These are phyloP conservation scores for Trichoderma guizhouense DNA, from an alignment of 2,329 filamentous ascomycete genomes.

Conservation along the genomic window DNA sequence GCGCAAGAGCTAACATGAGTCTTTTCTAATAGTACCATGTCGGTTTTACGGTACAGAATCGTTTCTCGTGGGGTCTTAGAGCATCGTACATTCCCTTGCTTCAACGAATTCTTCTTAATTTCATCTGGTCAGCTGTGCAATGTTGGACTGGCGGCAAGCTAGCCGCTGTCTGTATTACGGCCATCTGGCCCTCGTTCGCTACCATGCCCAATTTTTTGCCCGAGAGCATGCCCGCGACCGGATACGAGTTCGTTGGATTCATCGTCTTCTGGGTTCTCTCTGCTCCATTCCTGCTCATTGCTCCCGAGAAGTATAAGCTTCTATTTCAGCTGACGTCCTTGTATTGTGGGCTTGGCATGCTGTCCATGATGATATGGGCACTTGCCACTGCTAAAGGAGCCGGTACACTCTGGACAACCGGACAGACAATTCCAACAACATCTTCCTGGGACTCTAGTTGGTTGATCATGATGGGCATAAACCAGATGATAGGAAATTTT, in stretches of 20 bases:
- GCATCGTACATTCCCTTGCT: neutral
- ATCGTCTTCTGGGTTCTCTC: neutral
- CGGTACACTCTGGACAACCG: neutral
- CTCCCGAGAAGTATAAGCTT: neutral
- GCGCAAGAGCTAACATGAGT: neutral
- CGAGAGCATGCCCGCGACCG: neutral
- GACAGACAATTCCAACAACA: neutral
- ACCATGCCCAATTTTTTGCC: neutral
- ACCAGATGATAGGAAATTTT: neutral
- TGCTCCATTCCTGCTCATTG: neutral
- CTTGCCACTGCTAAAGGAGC: neutral
- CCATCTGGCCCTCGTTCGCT: neutral
- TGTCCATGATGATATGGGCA: neutral
- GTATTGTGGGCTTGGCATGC: neutral
- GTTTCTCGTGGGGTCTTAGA: neutral
- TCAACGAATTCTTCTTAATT: neutral
- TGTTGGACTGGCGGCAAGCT: neutral
- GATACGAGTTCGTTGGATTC: neutral
- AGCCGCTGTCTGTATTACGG: neutral
- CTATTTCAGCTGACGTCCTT: neutral
- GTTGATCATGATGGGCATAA: neutral
- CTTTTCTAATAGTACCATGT: neutral
- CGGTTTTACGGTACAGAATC: neutral
- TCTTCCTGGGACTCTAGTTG: neutral
- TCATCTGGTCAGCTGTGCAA: neutral